phyloP scores from a whole-genome alignment of 2,329 filamentous ascomycete genomes.

The Nannizziopsis arthrosporioides region DNA sequence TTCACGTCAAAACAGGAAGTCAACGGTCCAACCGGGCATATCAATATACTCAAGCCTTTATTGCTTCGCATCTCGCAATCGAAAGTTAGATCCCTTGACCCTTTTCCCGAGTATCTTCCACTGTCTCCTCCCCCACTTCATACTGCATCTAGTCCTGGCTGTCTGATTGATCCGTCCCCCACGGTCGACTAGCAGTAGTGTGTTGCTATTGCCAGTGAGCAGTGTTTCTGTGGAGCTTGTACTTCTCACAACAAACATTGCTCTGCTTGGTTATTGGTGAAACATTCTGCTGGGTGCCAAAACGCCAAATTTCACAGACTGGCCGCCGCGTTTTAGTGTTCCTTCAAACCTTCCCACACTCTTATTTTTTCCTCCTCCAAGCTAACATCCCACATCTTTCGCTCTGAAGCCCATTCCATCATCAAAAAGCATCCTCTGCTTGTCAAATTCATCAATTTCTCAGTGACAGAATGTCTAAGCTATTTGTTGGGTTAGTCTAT shows the following conservation, averaged over 20 bases:
- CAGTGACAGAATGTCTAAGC: constrained; percentile 62
- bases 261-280: constrained; percentile 6
- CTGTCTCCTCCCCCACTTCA: not conserved
- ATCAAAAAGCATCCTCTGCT: not conserved
- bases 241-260: not conserved
- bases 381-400: constrained; percentile 3
- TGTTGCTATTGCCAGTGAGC: constrained; percentile 14
- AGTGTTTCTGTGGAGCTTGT: constrained; percentile 4
- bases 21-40: too few species aligned
- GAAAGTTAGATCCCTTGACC: constrained; percentile 7
- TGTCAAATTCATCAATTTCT: constrained; percentile 5
- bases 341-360: constrained; percentile 4
- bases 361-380: constrained; percentile 7
- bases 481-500: constrained; percentile 80
- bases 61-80: not conserved
- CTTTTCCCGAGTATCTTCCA: not conserved
- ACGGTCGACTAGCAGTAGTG: too few species aligned
- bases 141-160: too few species aligned
- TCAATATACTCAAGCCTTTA: too few species aligned
- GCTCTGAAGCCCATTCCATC: constrained; percentile 2
- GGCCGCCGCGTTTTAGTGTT: constrained; percentile 1
- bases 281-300: constrained; percentile 4
- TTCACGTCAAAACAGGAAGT: too few species aligned
- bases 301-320: not conserved
- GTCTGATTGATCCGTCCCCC: too few species aligned